A percentile compares a stretch with the other conserved stretches of the same genome.
phyloP scores from a whole-genome alignment of 495 filamentous ascomycete genomes.

The Talaromyces adpressus region DNA sequence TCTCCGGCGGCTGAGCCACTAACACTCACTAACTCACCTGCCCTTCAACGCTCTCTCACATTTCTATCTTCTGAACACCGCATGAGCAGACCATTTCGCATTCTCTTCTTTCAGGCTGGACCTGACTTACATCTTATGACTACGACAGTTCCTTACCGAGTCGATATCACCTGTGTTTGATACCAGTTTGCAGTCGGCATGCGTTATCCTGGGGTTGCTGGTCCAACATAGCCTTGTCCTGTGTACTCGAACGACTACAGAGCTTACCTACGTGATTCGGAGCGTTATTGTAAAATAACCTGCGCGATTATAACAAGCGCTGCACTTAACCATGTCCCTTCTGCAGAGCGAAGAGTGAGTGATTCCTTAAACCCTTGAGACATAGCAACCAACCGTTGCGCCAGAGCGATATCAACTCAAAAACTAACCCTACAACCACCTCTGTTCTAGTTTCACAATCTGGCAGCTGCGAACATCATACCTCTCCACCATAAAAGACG shows the following conservation, averaged over 20 bases:
- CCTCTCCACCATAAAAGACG: slow-evolving; percentile 83
- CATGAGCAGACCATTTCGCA: not conserved
- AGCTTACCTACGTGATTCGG: not conserved
- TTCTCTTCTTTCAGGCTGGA: slow-evolving; percentile 7
- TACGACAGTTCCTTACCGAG: not conserved
- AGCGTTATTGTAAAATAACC: no score
- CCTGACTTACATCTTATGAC: not conserved
- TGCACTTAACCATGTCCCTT: slow-evolving; percentile 63
- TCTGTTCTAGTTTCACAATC: slow-evolving; percentile 64
- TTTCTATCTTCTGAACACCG: not conserved
- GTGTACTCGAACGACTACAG: not conserved
- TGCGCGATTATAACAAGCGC: not conserved
- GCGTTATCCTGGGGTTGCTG: not conserved
- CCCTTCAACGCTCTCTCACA: not conserved
- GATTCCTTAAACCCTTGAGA: slow-evolving; percentile 1
- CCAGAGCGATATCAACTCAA: not conserved
- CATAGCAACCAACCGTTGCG: slow-evolving; percentile 7
- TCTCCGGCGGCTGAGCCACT: not conserved
- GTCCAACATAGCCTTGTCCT: not conserved
- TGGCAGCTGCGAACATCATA: slow-evolving; percentile 92
- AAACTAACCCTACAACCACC: not conserved
- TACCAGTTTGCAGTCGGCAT: not conserved
- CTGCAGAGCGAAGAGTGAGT: slow-evolving; percentile 95
- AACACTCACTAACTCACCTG: not conserved
- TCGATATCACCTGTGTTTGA: not conserved